These are phyloP conservation scores for Pestalotiopsis sp. DNA, from an alignment of 2,329 filamentous ascomycete genomes.

Conservation along the genomic window DNA sequence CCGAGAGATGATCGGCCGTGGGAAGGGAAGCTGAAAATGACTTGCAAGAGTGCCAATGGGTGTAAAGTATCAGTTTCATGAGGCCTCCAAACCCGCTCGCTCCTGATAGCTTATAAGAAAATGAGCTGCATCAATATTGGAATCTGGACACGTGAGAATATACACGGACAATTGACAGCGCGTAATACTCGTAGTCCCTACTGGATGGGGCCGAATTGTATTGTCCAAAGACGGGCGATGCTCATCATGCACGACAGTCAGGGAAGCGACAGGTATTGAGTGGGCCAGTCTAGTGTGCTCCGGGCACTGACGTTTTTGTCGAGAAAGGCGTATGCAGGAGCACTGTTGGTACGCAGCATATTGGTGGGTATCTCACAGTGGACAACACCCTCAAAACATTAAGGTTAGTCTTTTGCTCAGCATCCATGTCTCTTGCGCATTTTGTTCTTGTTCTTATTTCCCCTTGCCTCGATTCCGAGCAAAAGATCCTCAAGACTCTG, in stretches of 20 bases:
- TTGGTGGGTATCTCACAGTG: not conserved
- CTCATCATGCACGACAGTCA: not conserved
- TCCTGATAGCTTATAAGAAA: not conserved
- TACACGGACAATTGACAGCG: not conserved
- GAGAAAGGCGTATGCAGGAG: not conserved
- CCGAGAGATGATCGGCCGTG: conserved; percentile 13
- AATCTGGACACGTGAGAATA: not conserved
- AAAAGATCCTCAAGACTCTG: too few species aligned
- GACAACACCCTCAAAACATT: not conserved
- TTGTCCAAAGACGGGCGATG: not conserved
- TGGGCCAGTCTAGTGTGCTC: not conserved
- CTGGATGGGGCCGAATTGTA: not conserved
- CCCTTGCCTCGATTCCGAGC: too few species aligned
- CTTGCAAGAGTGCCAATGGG: conserved; percentile 17
- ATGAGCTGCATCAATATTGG: not conserved
- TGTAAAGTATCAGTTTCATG: conserved; percentile 12
- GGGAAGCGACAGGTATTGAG: not conserved
- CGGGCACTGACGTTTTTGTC: not conserved
- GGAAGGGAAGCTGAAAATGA: conserved; percentile 17
- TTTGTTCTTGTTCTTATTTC: too few species aligned
- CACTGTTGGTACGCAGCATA: not conserved
- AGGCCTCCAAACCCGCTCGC: not conserved
- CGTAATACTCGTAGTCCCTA: not conserved
- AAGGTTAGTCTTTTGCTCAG: not conserved
- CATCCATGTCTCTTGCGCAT: not conserved